These are phyloP conservation scores for Talaromyces atroroseus DNA, from an alignment of 2,329 filamentous ascomycete species.

Conservation along the genomic window DNA sequence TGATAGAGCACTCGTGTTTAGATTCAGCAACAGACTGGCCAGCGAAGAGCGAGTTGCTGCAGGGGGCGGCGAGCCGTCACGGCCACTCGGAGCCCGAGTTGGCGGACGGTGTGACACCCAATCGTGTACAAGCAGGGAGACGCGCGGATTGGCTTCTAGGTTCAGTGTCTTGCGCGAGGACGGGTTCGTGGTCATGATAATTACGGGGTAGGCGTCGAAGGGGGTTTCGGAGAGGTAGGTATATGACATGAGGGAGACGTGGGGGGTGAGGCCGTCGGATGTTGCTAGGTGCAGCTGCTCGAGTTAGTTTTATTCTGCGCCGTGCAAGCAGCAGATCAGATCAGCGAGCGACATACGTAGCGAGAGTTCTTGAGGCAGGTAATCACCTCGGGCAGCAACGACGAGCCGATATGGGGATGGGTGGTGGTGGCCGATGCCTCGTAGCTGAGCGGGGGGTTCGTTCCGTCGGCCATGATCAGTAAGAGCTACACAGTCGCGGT, in stretches of 20 bases:
- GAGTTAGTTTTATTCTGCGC: neutral
- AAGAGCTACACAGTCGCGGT: no score
- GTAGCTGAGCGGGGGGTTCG: conserved; percentile 67
- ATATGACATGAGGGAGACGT: conserved; percentile 98
- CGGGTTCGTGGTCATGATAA: conserved; percentile 87
- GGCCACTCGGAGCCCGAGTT: conserved; percentile 53
- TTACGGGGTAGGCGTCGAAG: conserved; percentile 66
- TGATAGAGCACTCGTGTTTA: conserved; percentile 83
- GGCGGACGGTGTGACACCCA: conserved; percentile 93
- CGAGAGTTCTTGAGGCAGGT: conserved; percentile 90
- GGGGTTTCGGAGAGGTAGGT: conserved; percentile 83
- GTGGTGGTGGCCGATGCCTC: conserved; percentile 69
- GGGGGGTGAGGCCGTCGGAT: conserved; percentile 72
- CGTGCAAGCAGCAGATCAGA: neutral
- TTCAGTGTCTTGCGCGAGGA: conserved; percentile 69
- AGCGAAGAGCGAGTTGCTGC: conserved; percentile 64
- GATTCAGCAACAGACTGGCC: conserved; percentile 75
- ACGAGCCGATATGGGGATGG: conserved; percentile 62
- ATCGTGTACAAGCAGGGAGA: conserved; percentile 94
- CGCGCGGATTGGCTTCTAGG: conserved; percentile 74
- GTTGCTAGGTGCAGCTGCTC: conserved; percentile 88
- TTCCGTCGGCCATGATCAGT: conserved; percentile 31
- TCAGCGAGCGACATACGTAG: conserved; percentile 59
- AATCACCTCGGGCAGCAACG: conserved; percentile 76
- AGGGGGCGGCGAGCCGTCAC: conserved; percentile 58